These are phyloP conservation scores for Ceratobasidium sp. DNA, from an alignment of 1,284 basidiomycete species.

Conservation along the genomic window DNA sequence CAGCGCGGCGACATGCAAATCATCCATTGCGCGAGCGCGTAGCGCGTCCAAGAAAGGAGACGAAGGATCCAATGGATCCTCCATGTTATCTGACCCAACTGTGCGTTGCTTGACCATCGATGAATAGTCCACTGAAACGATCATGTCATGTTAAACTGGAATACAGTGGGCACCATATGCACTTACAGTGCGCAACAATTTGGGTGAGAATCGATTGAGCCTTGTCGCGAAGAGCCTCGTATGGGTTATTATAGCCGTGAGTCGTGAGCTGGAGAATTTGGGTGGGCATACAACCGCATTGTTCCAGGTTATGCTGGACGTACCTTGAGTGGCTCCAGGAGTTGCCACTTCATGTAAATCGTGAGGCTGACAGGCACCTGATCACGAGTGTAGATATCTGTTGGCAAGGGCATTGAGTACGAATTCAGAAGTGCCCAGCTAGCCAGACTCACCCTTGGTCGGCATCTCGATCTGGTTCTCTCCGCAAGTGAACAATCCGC, in stretches of 20 bases:
- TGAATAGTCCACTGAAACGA: constrained; percentile 61
- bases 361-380: constrained; percentile 84
- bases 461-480: constrained; percentile 86
- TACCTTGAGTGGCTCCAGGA: constrained; percentile 76
- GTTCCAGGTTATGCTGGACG: background rate
- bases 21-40: constrained; percentile 82
- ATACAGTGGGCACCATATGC: constrained; percentile 30
- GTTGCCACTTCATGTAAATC: constrained; percentile 83
- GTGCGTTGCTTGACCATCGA: constrained; percentile 81
- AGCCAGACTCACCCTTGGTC: constrained; percentile 71
- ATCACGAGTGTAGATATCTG: constrained; percentile 75
- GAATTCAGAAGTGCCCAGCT: background rate
- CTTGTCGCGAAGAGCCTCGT: constrained; percentile 80
- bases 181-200: constrained; percentile 76
- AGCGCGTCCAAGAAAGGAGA: constrained; percentile 82
- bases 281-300: constrained; percentile 42
- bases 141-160: constrained; percentile 25
- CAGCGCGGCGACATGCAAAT: constrained; percentile 77
- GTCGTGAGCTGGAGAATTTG: constrained; percentile 63
- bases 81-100: constrained; percentile 75
- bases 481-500: constrained; percentile 78
- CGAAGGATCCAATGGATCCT: constrained; percentile 68
- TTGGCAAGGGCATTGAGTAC: background rate
- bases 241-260: constrained; percentile 82
- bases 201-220: constrained; percentile 85